phyloP scores from a whole-genome alignment of 2,329 filamentous ascomycete species.

The Trichophyton schoenleinii region DNA sequence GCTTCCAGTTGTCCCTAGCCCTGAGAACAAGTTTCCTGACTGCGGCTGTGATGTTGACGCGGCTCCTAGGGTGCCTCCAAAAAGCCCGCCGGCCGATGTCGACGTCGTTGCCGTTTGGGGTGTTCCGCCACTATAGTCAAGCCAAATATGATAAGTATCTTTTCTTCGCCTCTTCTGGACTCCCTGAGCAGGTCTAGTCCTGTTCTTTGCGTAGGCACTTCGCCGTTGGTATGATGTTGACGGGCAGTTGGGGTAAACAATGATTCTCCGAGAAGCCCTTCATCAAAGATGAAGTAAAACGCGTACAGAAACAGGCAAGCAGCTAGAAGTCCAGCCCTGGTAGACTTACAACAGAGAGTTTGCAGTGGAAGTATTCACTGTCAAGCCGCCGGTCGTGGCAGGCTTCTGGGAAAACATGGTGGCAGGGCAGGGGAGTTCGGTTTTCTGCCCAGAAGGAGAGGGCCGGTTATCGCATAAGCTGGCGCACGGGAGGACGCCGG shows the following conservation, averaged over 20 bases:
- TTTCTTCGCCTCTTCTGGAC: not conserved
- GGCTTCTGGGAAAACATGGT: conserved; percentile 13
- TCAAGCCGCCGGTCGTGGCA: conserved; percentile 10
- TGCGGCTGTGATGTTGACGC: conserved; percentile 11
- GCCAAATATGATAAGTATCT: not conserved
- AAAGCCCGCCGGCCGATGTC: conserved; percentile 20
- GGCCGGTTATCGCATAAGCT: not conserved
- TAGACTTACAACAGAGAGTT: conserved; percentile 15
- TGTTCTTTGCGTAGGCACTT: not conserved
- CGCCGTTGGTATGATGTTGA: too few relatives aligned
- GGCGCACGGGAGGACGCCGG: too few relatives aligned
- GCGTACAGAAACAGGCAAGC: not conserved
- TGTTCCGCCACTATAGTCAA: conserved; percentile 6
- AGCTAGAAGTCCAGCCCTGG: not conserved
- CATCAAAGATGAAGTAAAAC: too few relatives aligned
- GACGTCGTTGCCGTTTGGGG: conserved; percentile 6
- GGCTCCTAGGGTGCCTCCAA: conserved; percentile 19
- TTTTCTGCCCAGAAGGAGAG: not conserved
- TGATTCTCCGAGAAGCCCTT: too few relatives aligned
- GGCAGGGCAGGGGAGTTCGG: not conserved
- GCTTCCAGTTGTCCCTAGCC: conserved; percentile 15
- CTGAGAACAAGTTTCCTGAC: conserved; percentile 10
- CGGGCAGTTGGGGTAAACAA: too few relatives aligned
- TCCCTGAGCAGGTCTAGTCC: too few relatives aligned
- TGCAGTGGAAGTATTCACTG: conserved; percentile 13